Evolutionary conservation across 1,284 basidiomycete species (phyloP), one percentile per base, ranked within the genome.

Genomic region (Malassezia japonica): DNA sequence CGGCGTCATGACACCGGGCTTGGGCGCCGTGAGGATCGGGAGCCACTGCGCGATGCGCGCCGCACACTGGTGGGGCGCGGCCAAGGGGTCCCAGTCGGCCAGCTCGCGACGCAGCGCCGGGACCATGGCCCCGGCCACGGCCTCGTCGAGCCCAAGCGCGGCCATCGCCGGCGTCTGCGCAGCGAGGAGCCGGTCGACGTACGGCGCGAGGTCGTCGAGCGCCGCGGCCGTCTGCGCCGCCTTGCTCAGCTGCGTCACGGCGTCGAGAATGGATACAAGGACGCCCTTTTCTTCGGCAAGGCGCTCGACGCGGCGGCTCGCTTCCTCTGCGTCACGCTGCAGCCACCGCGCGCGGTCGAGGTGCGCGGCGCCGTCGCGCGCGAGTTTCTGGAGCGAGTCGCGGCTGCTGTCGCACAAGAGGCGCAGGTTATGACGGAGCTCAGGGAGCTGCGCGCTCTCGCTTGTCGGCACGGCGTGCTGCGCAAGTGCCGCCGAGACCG

Each of bases 341-440:
- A 87, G 77, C 75, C 82, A 86, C 52, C 81, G 82, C 70, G 85
- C 83, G 24, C 84, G 80, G 54, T 87, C 86, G 56, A 84, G 81
- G 1, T 95, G 78, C 7, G 81, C 79, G 57, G 84, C 85, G 1
- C 86, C 94, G 76, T 99, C 91, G 20, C 83, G 80, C 1, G 89
- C 89, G 16, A 98, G 80, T 12, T 85, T 85, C 42, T 87, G 83
- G 1, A 99, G 79, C 50, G 90, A 86, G 23, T 79, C 81, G 59
- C 85, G 86, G 59, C 86, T 83, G 1, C 82, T 78, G 39, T 90
- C 86, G 2, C 82, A 79, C 37, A 98, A 87, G 36, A 96, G 79
- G 6, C 84, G 81, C 23, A 98, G 75, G 72, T 99, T 99, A 72
- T 98, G 91, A 29, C 90, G 82, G 16, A 99, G 82, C 77, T 99